A percentile compares a stretch with the other conserved stretches of the same genome.
phyloP scores from a whole-genome alignment of 2,329 filamentous ascomycete genomes.

The Paraphaeosphaeria minitans region DNA sequence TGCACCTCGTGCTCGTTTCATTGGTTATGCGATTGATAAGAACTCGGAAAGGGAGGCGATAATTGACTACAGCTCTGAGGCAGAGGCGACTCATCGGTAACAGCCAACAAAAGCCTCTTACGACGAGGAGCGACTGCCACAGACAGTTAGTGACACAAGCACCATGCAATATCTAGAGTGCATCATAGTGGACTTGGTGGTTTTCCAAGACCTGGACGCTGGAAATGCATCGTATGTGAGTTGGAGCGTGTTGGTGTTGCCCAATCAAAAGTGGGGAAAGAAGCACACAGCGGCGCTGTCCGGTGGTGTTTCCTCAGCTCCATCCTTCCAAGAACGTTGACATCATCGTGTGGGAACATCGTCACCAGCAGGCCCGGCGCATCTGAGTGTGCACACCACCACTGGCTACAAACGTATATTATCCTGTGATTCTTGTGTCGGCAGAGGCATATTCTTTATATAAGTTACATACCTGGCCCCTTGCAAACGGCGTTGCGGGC shows the following conservation, averaged over 20 bases:
- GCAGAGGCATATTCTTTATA: neutral
- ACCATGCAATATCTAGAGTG: neutral
- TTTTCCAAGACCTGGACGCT: slow-evolving; percentile 5
- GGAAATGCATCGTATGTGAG: neutral
- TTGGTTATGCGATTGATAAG: slow-evolving; percentile 37
- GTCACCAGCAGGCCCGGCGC: neutral
- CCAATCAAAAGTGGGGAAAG: slow-evolving; percentile 2
- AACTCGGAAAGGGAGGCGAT: slow-evolving; percentile 3
- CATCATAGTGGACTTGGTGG: neutral
- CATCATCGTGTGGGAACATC: neutral
- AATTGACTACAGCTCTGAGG: neutral
- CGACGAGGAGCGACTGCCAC: neutral
- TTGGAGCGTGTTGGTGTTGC: neutral
- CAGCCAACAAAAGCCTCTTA: neutral
- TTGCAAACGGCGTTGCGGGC: neutral
- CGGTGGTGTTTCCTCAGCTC: neutral
- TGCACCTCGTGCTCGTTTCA: slow-evolving; percentile 37
- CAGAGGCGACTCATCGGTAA: slow-evolving; percentile 5
- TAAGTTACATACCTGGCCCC: neutral
- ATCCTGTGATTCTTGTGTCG: neutral
- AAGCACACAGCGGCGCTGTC: neutral
- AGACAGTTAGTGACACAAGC: neutral
- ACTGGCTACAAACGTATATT: neutral
- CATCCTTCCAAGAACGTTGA: neutral
- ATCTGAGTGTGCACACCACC: neutral